Percentiles rank a stretch among this genome's conserved stretches.
These are phyloP conservation scores for Aspergillus tamarii DNA, from an alignment of 2,329 filamentous ascomycete species.

Conservation along the genomic window DNA sequence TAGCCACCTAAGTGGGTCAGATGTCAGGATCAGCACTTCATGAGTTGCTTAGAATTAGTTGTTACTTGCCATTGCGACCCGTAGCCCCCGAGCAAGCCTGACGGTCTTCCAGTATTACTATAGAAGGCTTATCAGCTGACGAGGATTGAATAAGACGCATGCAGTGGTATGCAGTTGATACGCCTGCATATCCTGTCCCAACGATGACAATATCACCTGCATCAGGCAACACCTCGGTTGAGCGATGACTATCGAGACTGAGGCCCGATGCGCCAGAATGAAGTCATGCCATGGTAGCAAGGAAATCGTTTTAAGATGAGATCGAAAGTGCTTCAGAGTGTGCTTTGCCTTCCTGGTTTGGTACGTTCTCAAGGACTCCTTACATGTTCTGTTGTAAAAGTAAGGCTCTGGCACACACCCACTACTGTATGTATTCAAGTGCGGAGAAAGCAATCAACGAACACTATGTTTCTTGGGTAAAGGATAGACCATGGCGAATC, in stretches of 20 bases:
- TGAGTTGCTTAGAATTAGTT: background rate
- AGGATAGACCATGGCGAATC: background rate
- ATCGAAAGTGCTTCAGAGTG: no score
- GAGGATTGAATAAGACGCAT: constrained; percentile 25
- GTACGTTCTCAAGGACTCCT: background rate
- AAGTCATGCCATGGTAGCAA: constrained; percentile 25
- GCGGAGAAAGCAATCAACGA: background rate
- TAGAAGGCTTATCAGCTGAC: constrained; percentile 22
- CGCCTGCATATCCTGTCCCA: constrained; percentile 51
- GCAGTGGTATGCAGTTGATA: constrained; percentile 46
- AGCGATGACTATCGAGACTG: constrained; percentile 48
- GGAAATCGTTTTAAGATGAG: background rate
- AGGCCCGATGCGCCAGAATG: constrained; percentile 50
- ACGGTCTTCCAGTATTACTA: constrained; percentile 46
- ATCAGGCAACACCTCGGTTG: constrained; percentile 40
- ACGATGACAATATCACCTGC: constrained; percentile 50
- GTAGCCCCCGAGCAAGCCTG: constrained; percentile 48
- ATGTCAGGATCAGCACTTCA: background rate
- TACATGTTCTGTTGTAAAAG: background rate
- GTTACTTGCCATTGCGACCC: constrained; percentile 42
- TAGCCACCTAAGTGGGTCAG: constrained; percentile 39
- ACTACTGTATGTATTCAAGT: background rate
- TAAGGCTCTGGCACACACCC: background rate
- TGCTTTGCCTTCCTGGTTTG: background rate
- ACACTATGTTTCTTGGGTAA: background rate